phyloP scores from a whole-genome alignment of 1,139 yeast species.

The Candida glucosophila region DNA sequence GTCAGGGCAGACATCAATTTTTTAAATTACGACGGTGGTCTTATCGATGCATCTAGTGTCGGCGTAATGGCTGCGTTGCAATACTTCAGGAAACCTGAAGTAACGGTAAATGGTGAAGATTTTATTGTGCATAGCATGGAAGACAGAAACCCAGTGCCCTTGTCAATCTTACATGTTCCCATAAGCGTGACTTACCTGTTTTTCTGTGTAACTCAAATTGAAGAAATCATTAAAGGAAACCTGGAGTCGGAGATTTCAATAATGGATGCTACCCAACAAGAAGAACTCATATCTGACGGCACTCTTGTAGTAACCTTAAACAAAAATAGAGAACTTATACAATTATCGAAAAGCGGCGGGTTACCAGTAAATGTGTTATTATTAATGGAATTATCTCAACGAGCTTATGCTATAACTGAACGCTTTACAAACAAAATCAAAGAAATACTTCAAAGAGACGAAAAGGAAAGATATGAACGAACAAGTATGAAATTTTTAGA shows the following conservation, averaged over 20 bases:
- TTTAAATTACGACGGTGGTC: constrained; percentile 84
- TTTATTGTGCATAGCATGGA: constrained; percentile 59
- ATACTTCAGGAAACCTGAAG: constrained; percentile 80
- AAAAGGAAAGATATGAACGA: constrained; percentile 22
- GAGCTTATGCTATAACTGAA: constrained; percentile 59
- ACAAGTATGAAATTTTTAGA: constrained; percentile 25
- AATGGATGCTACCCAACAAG: constrained; percentile 71
- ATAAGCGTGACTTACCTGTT: constrained; percentile 86
- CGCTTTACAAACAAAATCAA: constrained; percentile 59
- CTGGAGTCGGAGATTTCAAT: constrained; percentile 50
- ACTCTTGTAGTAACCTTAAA: constrained; percentile 78
- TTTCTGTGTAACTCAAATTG: constrained; percentile 57
- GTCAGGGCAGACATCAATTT: constrained; percentile 85
- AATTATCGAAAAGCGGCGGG: constrained; percentile 86
- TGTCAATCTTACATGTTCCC: constrained; percentile 83
- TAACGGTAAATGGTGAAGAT: constrained; percentile 58
- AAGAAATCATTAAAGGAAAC: constrained; percentile 63
- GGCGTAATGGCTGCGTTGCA: constrained; percentile 83
- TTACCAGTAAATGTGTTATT: constrained; percentile 69
- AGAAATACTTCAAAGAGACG: constrained; percentile 48
- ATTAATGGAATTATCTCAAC: constrained; percentile 59
- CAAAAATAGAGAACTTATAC: constrained; percentile 85
- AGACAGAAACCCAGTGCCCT: constrained; percentile 81
- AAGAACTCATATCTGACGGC: constrained; percentile 73
- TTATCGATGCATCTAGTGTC: constrained; percentile 82